Evolutionary conservation across 2,329 filamentous ascomycete species (phyloP).

Genomic region (Chaetomium globosum): DNA sequence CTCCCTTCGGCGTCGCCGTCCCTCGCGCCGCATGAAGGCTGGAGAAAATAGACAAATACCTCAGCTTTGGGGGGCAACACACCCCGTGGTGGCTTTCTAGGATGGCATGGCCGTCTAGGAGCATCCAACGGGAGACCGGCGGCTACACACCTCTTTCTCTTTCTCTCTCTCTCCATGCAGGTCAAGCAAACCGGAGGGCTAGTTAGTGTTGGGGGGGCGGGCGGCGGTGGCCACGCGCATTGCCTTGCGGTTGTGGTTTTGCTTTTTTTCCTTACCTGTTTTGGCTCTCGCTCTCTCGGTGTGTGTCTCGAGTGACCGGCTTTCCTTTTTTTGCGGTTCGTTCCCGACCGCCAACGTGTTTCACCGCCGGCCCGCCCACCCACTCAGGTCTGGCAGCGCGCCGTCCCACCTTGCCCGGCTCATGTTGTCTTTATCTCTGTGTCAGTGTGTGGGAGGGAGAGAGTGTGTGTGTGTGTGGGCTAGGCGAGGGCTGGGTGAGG

Average conservation of each 20-base stretch:
- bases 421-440: background rate
- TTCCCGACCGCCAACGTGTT: background rate
- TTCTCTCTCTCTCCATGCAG: background rate
- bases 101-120: too few relatives aligned
- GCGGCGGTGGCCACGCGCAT: background rate
- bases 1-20: too few relatives aligned
- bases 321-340: background rate
- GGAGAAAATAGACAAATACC: too few relatives aligned
- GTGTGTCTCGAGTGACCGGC: background rate
- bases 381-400: background rate
- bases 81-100: too few relatives aligned
- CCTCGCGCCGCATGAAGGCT: too few relatives aligned
- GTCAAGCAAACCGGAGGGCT: background rate
- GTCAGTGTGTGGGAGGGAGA: background rate
- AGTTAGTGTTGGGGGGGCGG: background rate
- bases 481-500: background rate
- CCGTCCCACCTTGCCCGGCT: background rate
- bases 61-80: too few relatives aligned
- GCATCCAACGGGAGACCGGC: background rate
- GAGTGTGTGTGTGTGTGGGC: background rate
- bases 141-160: background rate
- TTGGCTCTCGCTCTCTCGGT: background rate
- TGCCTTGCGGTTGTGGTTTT: background rate
- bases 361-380: background rate
- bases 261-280: background rate